Evolutionary conservation across 768 basidiomycete species (phyloP).

Genomic region (Termitomyces sp.): DNA sequence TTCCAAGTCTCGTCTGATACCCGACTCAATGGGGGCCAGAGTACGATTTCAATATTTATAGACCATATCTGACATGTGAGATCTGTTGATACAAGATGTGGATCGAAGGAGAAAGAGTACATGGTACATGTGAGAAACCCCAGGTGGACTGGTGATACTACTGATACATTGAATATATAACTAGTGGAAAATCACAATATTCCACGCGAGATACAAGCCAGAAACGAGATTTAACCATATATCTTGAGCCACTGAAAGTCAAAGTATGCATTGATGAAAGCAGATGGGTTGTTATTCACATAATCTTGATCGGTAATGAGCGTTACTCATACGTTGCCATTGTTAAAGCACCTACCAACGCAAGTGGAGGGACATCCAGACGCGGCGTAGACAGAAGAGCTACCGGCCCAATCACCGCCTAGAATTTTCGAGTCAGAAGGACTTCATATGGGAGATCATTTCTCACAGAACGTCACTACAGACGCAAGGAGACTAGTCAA

Average conservation of each 20-base stretch:
- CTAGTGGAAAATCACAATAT: not conserved
- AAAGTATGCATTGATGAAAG: constrained; percentile 69
- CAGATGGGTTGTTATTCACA: constrained; percentile 63
- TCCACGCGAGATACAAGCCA: no score
- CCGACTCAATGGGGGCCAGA: not conserved
- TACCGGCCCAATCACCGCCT: constrained; percentile 62
- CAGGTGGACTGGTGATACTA: not conserved
- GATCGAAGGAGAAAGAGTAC: not conserved
- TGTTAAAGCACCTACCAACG: constrained; percentile 34
- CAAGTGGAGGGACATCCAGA: constrained; percentile 60
- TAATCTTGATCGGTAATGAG: constrained; percentile 34
- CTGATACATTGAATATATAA: not conserved
- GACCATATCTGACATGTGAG: not conserved
- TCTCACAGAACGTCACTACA: constrained; percentile 58
- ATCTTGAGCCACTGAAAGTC: constrained; percentile 58
- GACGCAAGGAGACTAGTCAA: not conserved
- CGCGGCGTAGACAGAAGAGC: constrained; percentile 27
- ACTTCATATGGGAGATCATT: not conserved
- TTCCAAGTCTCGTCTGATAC: not conserved
- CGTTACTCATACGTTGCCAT: not conserved
- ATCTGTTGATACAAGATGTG: not conserved
- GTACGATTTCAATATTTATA: not conserved
- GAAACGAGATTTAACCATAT: constrained; percentile 15
- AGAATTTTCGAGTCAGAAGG: not conserved
- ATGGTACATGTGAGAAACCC: not conserved